These are phyloP conservation scores for Rhododendron molle DNA, from an alignment of 148 eudicot species.

Conservation along the genomic window DNA sequence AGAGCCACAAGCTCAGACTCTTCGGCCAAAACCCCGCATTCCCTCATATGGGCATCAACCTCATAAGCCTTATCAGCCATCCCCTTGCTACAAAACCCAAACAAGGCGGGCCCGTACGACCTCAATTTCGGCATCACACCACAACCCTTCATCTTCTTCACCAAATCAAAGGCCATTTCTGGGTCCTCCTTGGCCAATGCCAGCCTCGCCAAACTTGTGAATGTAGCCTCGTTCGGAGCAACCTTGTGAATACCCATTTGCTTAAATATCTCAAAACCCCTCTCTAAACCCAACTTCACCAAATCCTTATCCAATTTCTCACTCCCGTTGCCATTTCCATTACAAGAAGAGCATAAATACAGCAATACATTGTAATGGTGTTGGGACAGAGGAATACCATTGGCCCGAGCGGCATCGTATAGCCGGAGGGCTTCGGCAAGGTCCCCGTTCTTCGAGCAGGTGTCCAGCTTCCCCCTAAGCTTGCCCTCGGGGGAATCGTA, in stretches of 20 bases:
- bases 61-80: slow-evolving; percentile 67
- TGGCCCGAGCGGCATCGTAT: slow-evolving; percentile 47
- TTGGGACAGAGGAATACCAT: slow-evolving; percentile 30
- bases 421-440: slow-evolving; percentile 48
- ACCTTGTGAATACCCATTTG: slow-evolving; percentile 60
- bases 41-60: slow-evolving; percentile 72
- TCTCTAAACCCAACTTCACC: slow-evolving; percentile 33
- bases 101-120: slow-evolving; percentile 86
- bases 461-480: slow-evolving; percentile 44
- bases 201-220: slow-evolving; percentile 82
- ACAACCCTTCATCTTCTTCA: slow-evolving; percentile 56
- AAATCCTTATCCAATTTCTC: not conserved
- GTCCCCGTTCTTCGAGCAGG: slow-evolving; percentile 59
- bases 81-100: slow-evolving; percentile 62
- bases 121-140: slow-evolving; percentile 64
- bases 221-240: slow-evolving; percentile 83
- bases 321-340: not conserved
- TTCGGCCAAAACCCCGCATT: slow-evolving; percentile 66
- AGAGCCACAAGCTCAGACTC: slow-evolving; percentile 69
- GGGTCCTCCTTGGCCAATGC: slow-evolving; percentile 78
- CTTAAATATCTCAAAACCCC: slow-evolving; percentile 75
- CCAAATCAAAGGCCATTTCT: slow-evolving; percentile 73
- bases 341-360: slow-evolving; percentile 60
- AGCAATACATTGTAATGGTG: slow-evolving; percentile 70
- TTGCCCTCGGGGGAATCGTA: slow-evolving; percentile 46